Conservation (phyloP, 2,329 filamentous ascomycete species). For the Cladophialophora exuberans region DNA sequence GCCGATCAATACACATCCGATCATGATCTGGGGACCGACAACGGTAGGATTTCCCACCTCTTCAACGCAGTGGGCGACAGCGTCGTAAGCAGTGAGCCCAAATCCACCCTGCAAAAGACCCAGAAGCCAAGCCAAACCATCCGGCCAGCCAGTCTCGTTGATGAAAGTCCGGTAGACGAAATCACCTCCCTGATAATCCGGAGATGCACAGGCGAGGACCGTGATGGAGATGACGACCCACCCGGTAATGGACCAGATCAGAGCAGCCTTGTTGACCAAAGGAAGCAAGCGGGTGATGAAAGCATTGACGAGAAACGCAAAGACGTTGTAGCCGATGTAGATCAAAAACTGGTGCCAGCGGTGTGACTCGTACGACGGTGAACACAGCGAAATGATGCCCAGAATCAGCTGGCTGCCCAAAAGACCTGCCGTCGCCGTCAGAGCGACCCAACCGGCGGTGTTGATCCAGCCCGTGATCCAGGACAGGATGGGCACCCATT, state of each 20-base stretch:
- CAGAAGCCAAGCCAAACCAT: slow-evolving; percentile 59
- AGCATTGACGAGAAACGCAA: slow-evolving; percentile 67
- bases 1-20: slow-evolving; percentile 66
- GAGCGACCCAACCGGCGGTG: slow-evolving; percentile 46
- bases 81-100: slow-evolving; percentile 41
- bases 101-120: slow-evolving; percentile 56
- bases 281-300: slow-evolving; percentile 66
- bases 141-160: slow-evolving; percentile 71
- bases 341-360: slow-evolving; percentile 75
- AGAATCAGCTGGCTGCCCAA: slow-evolving; percentile 69
- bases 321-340: slow-evolving; percentile 66
- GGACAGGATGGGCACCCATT: slow-evolving; percentile 62
- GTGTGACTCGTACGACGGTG: slow-evolving; percentile 60
- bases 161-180: slow-evolving; percentile 63
- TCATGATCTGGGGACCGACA: slow-evolving; percentile 68
- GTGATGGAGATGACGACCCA: slow-evolving; percentile 73
- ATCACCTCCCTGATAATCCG: slow-evolving; percentile 64
- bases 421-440: slow-evolving; percentile 70
- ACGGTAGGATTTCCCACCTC: slow-evolving; percentile 51
- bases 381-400: slow-evolving; percentile 65
- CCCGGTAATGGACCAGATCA: slow-evolving; percentile 71
- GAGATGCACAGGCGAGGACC: slow-evolving; percentile 66
- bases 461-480: slow-evolving; percentile 69
- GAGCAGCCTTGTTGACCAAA: slow-evolving; percentile 68
- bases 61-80: slow-evolving; percentile 58